Evolutionary conservation across 2,329 filamentous ascomycete species (phyloP).

Genomic region (Aspergillus amoenus): DNA sequence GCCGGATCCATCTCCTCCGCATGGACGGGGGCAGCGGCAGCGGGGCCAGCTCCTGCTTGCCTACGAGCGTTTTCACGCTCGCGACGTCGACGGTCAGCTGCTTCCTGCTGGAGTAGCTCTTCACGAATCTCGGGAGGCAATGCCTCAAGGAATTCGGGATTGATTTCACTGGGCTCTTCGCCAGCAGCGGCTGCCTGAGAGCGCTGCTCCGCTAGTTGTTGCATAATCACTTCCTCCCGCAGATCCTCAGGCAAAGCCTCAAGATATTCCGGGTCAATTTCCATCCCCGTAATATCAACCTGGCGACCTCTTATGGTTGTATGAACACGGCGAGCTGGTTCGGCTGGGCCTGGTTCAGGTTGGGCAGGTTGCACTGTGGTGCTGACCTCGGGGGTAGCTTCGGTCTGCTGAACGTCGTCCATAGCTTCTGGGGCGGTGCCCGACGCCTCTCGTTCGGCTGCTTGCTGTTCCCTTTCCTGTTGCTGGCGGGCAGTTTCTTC

Average conservation of each 20-base stretch:
- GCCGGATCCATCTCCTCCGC: conserved; percentile 87
- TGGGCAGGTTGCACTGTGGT: conserved; percentile 31
- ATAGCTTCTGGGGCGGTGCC: conserved; percentile 57
- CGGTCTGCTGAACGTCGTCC: conserved; percentile 70
- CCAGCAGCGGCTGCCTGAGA: conserved; percentile 70
- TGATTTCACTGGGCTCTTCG: conserved; percentile 67
- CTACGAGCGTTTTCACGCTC: conserved; percentile 80
- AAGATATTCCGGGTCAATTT: conserved; percentile 91
- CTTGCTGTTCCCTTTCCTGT: conserved; percentile 64
- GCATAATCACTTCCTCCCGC: conserved; percentile 91
- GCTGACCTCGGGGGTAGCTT: conserved; percentile 32
- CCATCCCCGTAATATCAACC: conserved; percentile 89
- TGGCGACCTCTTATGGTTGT: conserved; percentile 84
- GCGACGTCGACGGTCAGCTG: conserved; percentile 80
- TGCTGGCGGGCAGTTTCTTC: conserved; percentile 62
- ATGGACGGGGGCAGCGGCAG: conserved; percentile 47
- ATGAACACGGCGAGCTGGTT: conserved; percentile 62
- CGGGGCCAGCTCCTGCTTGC: conserved; percentile 50
- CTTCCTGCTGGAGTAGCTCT: conserved; percentile 89
- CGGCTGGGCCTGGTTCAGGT: conserved; percentile 49
- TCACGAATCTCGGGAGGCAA: conserved; percentile 85
- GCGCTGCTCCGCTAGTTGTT: conserved; percentile 79
- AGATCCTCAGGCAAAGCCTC: conserved; percentile 97
- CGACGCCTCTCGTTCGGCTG: conserved; percentile 54
- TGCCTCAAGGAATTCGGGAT: conserved; percentile 90